phyloP scores from a whole-genome alignment of 148 eudicot genomes.

The Heliamphora exappendiculata region DNA sequence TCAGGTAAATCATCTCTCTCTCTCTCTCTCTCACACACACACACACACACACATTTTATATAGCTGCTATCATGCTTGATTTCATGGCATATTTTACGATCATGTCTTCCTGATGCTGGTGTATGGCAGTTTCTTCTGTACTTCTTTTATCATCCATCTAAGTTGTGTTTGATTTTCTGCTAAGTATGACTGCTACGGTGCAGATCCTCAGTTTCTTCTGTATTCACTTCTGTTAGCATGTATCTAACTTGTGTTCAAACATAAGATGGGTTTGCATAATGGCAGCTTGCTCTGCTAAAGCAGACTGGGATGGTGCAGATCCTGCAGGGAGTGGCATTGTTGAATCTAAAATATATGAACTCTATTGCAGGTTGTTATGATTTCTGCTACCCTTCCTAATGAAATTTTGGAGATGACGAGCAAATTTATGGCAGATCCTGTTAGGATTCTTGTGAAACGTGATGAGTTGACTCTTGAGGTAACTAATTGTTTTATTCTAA shows the following conservation, averaged over 20 bases:
- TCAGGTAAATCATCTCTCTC: conserved; percentile 63
- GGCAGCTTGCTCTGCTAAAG: neutral
- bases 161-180: too few relatives aligned
- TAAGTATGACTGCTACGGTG: too few relatives aligned
- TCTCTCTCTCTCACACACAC: neutral
- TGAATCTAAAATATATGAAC: neutral
- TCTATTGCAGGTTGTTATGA: conserved; percentile 63
- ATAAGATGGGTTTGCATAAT: neutral
- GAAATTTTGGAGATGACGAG: conserved; percentile 94
- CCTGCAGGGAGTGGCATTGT: neutral
- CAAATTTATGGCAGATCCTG: conserved; percentile 97
- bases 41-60: too few relatives aligned
- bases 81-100: too few relatives aligned
- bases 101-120: neutral
- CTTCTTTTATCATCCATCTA: too few relatives aligned
- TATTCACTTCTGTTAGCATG: neutral
- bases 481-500: conserved; percentile 8
- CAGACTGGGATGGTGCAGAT: neutral
- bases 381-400: conserved; percentile 96
- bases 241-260: neutral
- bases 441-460: conserved; percentile 92
- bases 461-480: conserved; percentile 99
- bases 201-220: too few relatives aligned
- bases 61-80: too few relatives aligned
- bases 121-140: neutral